A percentile compares a stretch with the other conserved stretches of the same genome.
These are phyloP conservation scores for Annulohypoxylon moriforme DNA, from an alignment of 495 filamentous ascomycete species.

Conservation along the genomic window DNA sequence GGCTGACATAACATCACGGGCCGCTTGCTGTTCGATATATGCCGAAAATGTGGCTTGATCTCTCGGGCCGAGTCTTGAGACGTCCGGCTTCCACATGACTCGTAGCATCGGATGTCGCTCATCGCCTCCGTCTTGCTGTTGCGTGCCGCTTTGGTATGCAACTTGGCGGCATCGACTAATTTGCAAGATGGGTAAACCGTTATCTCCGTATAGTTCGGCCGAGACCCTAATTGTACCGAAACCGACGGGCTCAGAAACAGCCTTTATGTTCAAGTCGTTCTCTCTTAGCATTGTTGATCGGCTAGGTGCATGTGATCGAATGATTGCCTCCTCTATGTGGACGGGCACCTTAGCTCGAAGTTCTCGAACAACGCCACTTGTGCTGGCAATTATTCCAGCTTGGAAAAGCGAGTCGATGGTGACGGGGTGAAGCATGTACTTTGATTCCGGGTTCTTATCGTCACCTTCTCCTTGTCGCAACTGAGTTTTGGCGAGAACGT, in stretches of 20 bases:
- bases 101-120: not conserved
- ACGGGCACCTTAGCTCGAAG: not conserved
- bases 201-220: not conserved
- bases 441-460: too few species aligned
- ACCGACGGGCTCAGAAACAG: not conserved
- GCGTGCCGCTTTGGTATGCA: too few species aligned
- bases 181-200: not conserved
- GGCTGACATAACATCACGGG: too few species aligned
- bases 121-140: not conserved
- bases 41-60: too few species aligned
- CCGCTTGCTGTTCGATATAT: too few species aligned
- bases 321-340: not conserved
- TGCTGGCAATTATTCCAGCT: not conserved
- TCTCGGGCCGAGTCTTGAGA: not conserved
- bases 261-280: not conserved
- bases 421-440: not conserved
- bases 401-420: not conserved
- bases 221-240: not conserved
- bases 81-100: not conserved
- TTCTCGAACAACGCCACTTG: not conserved
- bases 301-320: not conserved
- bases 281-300: not conserved
- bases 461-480: too few species aligned
- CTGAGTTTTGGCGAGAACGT: too few species aligned
- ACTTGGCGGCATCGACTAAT: too few species aligned